phyloP scores from a whole-genome alignment of 768 basidiomycete genomes.

The Lactarius trivialis region DNA sequence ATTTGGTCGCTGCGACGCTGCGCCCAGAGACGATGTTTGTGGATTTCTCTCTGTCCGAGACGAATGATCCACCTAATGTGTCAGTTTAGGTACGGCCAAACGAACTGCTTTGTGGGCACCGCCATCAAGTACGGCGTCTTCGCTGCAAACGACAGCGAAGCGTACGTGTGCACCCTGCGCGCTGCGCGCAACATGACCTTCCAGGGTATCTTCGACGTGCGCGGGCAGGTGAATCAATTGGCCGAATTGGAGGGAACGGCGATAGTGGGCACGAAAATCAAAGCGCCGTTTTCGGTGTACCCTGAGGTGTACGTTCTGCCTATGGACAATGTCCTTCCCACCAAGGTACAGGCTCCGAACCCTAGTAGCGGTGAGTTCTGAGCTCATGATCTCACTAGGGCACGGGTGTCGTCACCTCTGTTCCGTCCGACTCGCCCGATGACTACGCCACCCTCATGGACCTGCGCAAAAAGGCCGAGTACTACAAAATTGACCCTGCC shows the following conservation, averaged over 20 bases:
- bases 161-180: slow-evolving; percentile 83
- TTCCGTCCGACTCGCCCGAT: slow-evolving; percentile 97
- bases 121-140: slow-evolving; percentile 89
- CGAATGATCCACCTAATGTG: background rate
- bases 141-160: slow-evolving; percentile 78
- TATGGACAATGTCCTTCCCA: slow-evolving; percentile 98
- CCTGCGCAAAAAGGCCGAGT: slow-evolving; percentile 92
- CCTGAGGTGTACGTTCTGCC: slow-evolving; percentile 92
- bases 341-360: slow-evolving; percentile 75
- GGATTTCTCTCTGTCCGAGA: background rate
- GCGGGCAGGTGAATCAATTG: slow-evolving; percentile 68
- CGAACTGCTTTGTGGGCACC: slow-evolving; percentile 94
- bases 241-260: slow-evolving; percentile 71
- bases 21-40: slow-evolving; percentile 93
- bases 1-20: slow-evolving; percentile 91
- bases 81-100: slow-evolving; percentile 85
- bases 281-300: slow-evolving; percentile 75
- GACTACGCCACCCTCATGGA: slow-evolving; percentile 88
- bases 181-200: slow-evolving; percentile 97
- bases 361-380: background rate
- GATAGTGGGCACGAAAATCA: slow-evolving; percentile 83
- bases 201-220: slow-evolving; percentile 73
- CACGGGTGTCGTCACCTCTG: slow-evolving; percentile 96
- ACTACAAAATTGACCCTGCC: slow-evolving; percentile 86
- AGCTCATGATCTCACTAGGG: slow-evolving; percentile 43